A percentile compares a stretch with the other conserved stretches of the same genome.
Conservation (phyloP, 2,329 filamentous ascomycete species). For the Trichoderma cornu-damae region DNA sequence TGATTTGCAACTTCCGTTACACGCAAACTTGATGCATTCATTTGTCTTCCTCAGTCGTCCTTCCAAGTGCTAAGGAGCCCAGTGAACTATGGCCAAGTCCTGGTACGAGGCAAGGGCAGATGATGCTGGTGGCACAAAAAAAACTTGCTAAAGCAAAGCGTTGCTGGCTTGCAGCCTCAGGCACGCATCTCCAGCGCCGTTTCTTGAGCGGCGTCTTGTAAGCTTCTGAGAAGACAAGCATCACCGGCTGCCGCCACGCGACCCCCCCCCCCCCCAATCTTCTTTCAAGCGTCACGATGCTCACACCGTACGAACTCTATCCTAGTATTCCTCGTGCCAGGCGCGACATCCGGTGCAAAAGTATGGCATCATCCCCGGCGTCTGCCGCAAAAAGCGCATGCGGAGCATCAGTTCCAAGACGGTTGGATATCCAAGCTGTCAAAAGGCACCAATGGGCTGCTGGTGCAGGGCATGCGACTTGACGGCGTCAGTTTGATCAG, state of each 20-base stretch:
- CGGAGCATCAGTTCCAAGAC: no score
- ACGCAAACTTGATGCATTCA: no score
- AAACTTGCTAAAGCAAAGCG: no score
- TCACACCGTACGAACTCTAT: slow-evolving; percentile 9
- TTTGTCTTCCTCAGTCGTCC: no score
- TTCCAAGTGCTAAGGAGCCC: no score
- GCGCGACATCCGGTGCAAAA: not conserved
- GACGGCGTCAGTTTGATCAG: slow-evolving; percentile 15
- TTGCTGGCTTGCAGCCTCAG: no score
- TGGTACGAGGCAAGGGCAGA: no score
- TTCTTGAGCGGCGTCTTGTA: slow-evolving; percentile 1
- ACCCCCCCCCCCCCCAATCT: not conserved
- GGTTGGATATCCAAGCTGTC: slow-evolving; percentile 5
- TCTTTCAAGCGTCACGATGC: not conserved
- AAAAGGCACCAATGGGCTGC: not conserved
- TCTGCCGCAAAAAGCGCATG: not conserved
- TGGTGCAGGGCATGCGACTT: not conserved
- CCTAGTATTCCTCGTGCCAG: not conserved
- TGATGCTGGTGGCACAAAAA: no score
- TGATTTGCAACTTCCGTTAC: no score
- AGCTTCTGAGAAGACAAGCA: not conserved
- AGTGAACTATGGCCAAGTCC: no score
- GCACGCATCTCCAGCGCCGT: no score
- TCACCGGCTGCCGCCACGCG: not conserved
- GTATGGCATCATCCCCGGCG: not conserved